Evolutionary conservation across 306 rosid species (phyloP), one percentile per base, ranked within the genome.

Genomic region (Prunus mume): DNA sequence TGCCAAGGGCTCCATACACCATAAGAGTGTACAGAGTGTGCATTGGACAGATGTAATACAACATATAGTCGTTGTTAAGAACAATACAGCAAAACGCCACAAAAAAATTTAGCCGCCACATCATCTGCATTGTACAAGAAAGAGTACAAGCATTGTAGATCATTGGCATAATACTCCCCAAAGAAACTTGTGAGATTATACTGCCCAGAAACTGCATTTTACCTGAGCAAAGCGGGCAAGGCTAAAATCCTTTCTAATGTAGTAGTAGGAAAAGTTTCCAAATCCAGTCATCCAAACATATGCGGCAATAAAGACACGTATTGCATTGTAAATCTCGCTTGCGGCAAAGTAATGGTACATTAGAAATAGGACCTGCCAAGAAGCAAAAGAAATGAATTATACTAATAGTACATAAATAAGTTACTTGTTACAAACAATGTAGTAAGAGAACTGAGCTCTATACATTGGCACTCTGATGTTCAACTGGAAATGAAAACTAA

Each of bases 281-380:
- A 96, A 96, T 73, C 99, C 99, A 78, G 99, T 96, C 98, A 96
- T 91, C 98, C 98, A 96, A 86, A 96, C 98, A 87, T 96, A 96
- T 24, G 99, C 99, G 76, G 99, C 99, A 89, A 96, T 96, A 80
- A 96, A 96, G 54, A 96, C 17, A 55, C 98, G 96, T 27, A 96
- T 96, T 69, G 99, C 97, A 73, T 96, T 96, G 87, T 96, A 96
- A 79, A 96, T 96, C 92, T 96, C 99, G 24, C 88, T 79, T 19
- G 98, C 98, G 83, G 98, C 97, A 82, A 96, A 96, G 87, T 96
- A 96, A 81, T 96, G 99, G 75, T 96, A 96, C 91, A 96, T 87
- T 65, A 96, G 78, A 88, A 96, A 96, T 49, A 96, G 97, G 80
- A 92, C 97, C 99, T 96, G 97, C 25, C 66, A 25, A 55, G 52